Evolutionary conservation across 495 filamentous ascomycete species (phyloP), one percentile per base, ranked within the genome.

Genomic region (Pseudomonodictys pantanalensis): DNA sequence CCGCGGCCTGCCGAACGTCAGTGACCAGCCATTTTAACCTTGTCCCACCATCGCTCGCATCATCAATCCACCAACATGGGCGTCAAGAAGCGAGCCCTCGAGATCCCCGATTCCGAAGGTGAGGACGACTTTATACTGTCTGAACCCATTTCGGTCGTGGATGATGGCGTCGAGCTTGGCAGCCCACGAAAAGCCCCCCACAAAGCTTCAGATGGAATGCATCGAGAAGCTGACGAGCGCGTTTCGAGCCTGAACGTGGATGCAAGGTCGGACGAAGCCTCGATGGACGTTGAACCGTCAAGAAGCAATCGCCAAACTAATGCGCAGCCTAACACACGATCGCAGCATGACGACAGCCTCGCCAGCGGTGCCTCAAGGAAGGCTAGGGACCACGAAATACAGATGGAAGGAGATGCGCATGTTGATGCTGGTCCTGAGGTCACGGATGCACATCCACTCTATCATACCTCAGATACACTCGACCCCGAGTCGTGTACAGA

Each of bases 21-120:
- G 2, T 28, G 8, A n/a, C 22, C 2, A 29, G 1, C 20, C 23
- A 10, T 23, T 23, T 45, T 8, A 9, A 45, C 8, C 45, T 25
- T 18, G 28, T n/a, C 35, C 18, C 15, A 2, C 2, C 38, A 12
- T 20, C 41, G 12, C 8, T 6, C 7, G 11, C 59, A 32, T 15
- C 29, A 15, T 8, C 46, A 54, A 35, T 41, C 30, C 60, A 15
- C 50, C 47, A 30, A 18, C 52, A 63, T 56, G 53, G 35, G n/a
- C 23, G 10, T 56, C 17, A 38, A 26, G 18, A 28, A 55, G 28
- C 49, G 49, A 12, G 41, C 47, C 24, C 51, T 33, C 1, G 54
- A 54, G 48, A 52, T 67, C 41, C 54, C 64, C 24, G 64, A 67
- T 50, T 67, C 64, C 25, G 64, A 67, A 46, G n/a, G n/a, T n/a